phyloP scores from a whole-genome alignment of 2,329 filamentous ascomycete genomes.

The Fusarium gaditjirri region DNA sequence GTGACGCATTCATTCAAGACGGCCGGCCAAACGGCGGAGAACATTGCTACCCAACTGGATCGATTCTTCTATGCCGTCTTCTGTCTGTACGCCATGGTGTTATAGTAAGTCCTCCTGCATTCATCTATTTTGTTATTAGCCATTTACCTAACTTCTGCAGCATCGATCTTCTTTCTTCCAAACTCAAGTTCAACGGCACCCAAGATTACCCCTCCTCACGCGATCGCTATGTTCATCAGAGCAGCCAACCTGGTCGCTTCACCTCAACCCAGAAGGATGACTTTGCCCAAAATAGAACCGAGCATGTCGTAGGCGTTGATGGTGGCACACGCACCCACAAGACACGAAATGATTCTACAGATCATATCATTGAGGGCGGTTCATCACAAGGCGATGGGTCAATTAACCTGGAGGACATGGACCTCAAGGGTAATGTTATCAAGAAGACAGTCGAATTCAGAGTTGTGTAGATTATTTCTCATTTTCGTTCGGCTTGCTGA shows the following conservation, averaged over 20 bases:
- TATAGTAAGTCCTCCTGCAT: constrained; percentile 47
- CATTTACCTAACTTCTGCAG: constrained; percentile 3
- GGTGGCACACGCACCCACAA: constrained; percentile 12
- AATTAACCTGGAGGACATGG: constrained; percentile 33
- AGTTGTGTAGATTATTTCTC: neutral
- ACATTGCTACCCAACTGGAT: constrained; percentile 52
- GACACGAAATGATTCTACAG: constrained; percentile 29
- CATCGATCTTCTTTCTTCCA: constrained; percentile 49
- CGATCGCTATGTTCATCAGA: constrained; percentile 15
- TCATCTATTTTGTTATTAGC: accelerated
- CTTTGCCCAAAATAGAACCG: constrained; percentile 3
- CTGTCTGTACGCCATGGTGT: constrained; percentile 53
- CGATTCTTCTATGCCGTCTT: constrained; percentile 54
- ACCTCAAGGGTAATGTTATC: constrained; percentile 32
- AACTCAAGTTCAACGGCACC: constrained; percentile 38
- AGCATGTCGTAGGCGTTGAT: constrained; percentile 20
- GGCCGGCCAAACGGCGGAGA: constrained; percentile 49
- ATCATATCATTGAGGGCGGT: constrained; percentile 26
- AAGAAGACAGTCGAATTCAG: constrained; percentile 38
- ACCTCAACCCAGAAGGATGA: constrained; percentile 27
- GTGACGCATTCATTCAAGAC: constrained; percentile 54
- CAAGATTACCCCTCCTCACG: constrained; percentile 24
- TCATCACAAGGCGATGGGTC: constrained; percentile 19
- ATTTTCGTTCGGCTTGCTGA: neutral
- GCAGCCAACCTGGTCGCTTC: constrained; percentile 11